phyloP scores from a whole-genome alignment of 305 asterid species.

The Fraxinus baroniana region DNA sequence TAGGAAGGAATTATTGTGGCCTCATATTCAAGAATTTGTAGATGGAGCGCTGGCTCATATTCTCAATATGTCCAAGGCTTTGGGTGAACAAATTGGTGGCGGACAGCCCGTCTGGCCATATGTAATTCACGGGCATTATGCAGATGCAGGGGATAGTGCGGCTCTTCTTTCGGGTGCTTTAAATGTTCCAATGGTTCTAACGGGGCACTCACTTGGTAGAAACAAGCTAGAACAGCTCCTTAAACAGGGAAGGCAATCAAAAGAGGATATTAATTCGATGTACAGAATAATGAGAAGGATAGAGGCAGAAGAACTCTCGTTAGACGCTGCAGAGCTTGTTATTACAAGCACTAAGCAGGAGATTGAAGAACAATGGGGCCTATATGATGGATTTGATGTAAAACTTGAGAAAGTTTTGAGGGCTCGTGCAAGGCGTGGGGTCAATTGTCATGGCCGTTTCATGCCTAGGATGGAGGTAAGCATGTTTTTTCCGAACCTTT shows the following conservation, averaged over 20 bases:
- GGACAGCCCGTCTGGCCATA: conserved; percentile 85
- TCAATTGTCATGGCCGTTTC: conserved; percentile 73
- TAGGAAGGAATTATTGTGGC: conserved; percentile 72
- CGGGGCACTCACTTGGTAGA: conserved; percentile 84
- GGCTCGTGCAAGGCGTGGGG: conserved; percentile 75
- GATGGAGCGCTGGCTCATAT: conserved; percentile 83
- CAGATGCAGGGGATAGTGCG: conserved; percentile 89
- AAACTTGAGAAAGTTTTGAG: conserved; percentile 73
- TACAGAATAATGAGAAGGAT: conserved; percentile 81
- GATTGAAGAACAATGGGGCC: conserved; percentile 89
- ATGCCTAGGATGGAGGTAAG: conserved; percentile 92
- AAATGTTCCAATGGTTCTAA: conserved; percentile 84
- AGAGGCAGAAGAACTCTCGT: conserved; percentile 76
- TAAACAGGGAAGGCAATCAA: conserved; percentile 74
- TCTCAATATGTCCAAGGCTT: conserved; percentile 68
- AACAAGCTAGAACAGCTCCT: conserved; percentile 82
- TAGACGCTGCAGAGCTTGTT: conserved; percentile 80
- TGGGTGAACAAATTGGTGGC: conserved; percentile 69
- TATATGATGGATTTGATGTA: conserved; percentile 83
- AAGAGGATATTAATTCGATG: conserved; percentile 79
- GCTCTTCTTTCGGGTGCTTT: conserved; percentile 82
- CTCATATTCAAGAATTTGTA: conserved; percentile 75
- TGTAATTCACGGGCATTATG: conserved; percentile 82
- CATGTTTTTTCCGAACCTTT: conserved; percentile 2
- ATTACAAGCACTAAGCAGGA: conserved; percentile 86